Percentiles rank a stretch among this genome's conserved stretches.
These are phyloP conservation scores for Pistacia integerrima DNA, from an alignment of 345 rosid species.

Conservation along the genomic window DNA sequence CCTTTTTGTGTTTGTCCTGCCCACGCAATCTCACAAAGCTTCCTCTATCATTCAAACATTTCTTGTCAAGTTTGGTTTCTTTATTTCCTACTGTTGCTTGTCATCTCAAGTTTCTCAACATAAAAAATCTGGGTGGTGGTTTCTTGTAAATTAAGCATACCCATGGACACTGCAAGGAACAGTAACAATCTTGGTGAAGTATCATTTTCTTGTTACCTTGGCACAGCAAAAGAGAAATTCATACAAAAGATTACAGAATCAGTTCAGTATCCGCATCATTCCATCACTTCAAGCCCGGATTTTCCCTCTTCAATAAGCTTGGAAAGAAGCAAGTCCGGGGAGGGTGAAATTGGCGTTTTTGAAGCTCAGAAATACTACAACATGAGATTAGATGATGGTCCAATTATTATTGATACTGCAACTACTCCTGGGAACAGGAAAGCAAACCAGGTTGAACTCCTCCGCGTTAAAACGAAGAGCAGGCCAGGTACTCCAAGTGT, in stretches of 20 bases:
- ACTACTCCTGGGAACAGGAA: slow-evolving; percentile 16
- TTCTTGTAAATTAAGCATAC: no score
- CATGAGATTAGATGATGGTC: slow-evolving; percentile 35
- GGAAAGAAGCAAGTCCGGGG: slow-evolving; percentile 31
- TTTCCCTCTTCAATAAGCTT: slow-evolving; percentile 23
- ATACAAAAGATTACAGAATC: slow-evolving; percentile 36
- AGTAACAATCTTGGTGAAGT: slow-evolving; percentile 34
- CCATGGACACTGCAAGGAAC: slow-evolving; percentile 34
- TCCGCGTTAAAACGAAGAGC: slow-evolving; percentile 23
- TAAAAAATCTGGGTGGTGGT: neutral
- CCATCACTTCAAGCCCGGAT: slow-evolving; percentile 23
- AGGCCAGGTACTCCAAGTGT: slow-evolving; percentile 48
- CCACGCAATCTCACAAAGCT: slow-evolving; percentile 7
- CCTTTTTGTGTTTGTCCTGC: slow-evolving; percentile 19
- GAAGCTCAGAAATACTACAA: slow-evolving; percentile 63
- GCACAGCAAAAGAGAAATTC: slow-evolving; percentile 33
- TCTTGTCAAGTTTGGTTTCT: slow-evolving; percentile 7
- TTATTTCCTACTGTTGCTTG: neutral
- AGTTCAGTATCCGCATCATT: slow-evolving; percentile 24
- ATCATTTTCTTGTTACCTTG: slow-evolving; percentile 43
- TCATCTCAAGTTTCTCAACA: neutral
- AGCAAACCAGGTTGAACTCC: slow-evolving; percentile 30
- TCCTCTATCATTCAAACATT: slow-evolving; percentile 4
- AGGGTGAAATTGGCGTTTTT: slow-evolving; percentile 50
- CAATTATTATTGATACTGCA: slow-evolving; percentile 21